These are phyloP conservation scores for Panaeolus cyanescens DNA, from an alignment of 768 basidiomycete genomes.

Conservation along the genomic window DNA sequence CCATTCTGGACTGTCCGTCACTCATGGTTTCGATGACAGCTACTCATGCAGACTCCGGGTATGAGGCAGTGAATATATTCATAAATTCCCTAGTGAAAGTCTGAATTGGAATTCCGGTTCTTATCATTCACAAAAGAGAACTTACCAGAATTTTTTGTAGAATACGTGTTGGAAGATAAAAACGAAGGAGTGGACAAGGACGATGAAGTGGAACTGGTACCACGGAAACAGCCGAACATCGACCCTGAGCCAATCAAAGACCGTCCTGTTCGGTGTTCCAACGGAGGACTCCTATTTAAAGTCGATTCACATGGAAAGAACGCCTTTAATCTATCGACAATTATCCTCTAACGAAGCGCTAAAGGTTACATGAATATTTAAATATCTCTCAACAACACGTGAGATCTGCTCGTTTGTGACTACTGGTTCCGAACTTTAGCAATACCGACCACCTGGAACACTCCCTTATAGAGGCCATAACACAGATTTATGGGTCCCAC, in stretches of 20 bases:
- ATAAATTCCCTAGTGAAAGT: background rate
- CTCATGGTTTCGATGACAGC: background rate
- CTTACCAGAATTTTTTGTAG: background rate
- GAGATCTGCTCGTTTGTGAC: background rate
- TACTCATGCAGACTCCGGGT: background rate
- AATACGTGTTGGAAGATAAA: constrained; percentile 3
- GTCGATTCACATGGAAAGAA: constrained; percentile 1
- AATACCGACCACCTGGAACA: background rate
- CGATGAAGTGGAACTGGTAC: constrained; percentile 1
- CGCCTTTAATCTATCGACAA: background rate
- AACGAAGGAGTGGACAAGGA: constrained; percentile 1
- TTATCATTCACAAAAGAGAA: background rate
- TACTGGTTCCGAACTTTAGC: background rate
- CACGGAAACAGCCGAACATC: constrained; percentile 1
- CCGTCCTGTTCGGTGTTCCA: background rate
- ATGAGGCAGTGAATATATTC: background rate
- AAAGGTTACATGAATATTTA: background rate
- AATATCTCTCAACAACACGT: background rate
- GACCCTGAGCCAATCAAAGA: background rate
- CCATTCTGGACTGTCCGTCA: background rate
- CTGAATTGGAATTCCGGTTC: background rate
- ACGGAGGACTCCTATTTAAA: background rate
- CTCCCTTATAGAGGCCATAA: background rate
- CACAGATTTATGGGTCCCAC: background rate
- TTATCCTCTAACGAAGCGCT: background rate